Evolutionary conservation across 345 rosid genomes (phyloP).

Genomic region (Eucalyptus cladocalyx): DNA sequence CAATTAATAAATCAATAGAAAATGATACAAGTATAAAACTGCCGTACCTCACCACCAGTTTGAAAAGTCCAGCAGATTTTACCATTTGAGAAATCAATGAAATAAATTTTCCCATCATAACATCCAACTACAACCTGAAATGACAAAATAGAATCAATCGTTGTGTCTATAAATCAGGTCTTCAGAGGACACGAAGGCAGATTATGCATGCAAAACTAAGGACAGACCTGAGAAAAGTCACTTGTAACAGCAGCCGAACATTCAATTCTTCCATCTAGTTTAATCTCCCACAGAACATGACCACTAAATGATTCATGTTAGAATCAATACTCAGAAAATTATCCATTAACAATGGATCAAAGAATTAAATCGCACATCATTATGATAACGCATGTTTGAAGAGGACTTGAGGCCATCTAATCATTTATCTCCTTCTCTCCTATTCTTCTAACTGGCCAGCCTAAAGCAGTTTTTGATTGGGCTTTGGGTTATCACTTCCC

Average conservation of each 20-base stretch:
- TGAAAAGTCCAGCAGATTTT: conserved; percentile 69
- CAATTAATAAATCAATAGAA: not conserved
- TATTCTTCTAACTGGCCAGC: not conserved
- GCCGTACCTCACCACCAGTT: conserved; percentile 67
- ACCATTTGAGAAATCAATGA: conserved; percentile 64
- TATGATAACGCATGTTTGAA: not conserved
- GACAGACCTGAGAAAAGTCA: conserved; percentile 74
- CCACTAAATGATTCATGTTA: conserved; percentile 41
- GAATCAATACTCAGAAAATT: not conserved
- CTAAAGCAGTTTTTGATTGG: not conserved
- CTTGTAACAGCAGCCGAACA: conserved; percentile 68
- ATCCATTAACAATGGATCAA: not conserved
- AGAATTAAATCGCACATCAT: not conserved
- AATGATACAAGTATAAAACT: not conserved
- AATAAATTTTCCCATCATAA: conserved; percentile 74
- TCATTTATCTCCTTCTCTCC: not conserved
- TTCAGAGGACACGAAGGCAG: not conserved
- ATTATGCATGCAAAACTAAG: not conserved
- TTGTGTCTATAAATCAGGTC: not conserved
- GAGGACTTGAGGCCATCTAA: not conserved
- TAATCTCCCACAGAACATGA: conserved; percentile 61
- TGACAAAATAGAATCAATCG: not conserved
- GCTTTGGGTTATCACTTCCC: not conserved
- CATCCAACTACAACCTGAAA: conserved; percentile 86
- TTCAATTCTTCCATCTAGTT: conserved; percentile 76